Conservation (phyloP, 2,329 filamentous ascomycete genomes). For the Alternaria hordeiaustralica region DNA sequence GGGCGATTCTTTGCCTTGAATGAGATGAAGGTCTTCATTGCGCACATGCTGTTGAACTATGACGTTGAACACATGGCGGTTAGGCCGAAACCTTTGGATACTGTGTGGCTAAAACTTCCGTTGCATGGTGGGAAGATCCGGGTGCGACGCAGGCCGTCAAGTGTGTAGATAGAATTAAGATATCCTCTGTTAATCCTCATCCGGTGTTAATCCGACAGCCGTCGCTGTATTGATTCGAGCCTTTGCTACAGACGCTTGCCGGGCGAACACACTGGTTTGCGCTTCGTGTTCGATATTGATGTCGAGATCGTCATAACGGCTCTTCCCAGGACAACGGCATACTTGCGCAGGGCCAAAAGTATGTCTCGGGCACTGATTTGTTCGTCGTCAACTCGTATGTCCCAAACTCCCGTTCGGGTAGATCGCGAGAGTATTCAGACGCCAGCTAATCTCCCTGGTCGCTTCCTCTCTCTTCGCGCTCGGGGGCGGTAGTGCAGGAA, state of each 20-base stretch:
- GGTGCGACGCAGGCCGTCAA: slow-evolving; percentile 2
- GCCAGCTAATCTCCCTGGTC: neutral
- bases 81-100: slow-evolving; percentile 17
- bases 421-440: neutral
- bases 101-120: slow-evolving; percentile 20
- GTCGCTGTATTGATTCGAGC: neutral
- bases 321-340: neutral
- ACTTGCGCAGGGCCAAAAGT: neutral
- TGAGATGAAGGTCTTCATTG: slow-evolving; percentile 26
- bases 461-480: neutral
- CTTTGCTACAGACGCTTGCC: neutral
- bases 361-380: neutral
- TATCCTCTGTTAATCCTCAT: neutral
- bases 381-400: neutral
- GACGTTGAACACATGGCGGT: slow-evolving; percentile 19
- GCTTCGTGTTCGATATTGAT: neutral
- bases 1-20: slow-evolving; percentile 24
- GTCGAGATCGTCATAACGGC: neutral
- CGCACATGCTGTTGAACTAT: slow-evolving; percentile 24
- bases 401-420: neutral
- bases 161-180: neutral
- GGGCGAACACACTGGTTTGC: neutral
- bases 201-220: neutral
- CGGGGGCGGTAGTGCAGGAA: neutral
- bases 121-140: slow-evolving; percentile 13